Conservation (phyloP, 306 rosid genomes). For the Bauhinia variegata region DNA sequence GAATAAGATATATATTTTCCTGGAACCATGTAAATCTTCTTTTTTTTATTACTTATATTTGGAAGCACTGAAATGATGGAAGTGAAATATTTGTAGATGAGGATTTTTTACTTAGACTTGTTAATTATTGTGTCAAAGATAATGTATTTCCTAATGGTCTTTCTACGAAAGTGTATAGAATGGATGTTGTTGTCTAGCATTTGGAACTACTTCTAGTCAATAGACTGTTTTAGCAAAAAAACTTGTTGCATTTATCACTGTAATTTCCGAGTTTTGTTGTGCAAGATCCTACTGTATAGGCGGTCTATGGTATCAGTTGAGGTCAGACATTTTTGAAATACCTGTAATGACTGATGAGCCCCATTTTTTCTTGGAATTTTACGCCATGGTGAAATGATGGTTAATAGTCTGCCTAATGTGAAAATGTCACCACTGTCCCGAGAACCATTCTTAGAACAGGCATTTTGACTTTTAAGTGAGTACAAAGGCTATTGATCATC, state of each 20-base stretch:
- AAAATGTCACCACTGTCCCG: not conserved
- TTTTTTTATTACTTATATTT: too few species aligned
- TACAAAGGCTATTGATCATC: not conserved
- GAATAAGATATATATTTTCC: too few species aligned
- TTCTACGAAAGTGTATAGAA: not conserved
- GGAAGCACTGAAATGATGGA: too few species aligned
- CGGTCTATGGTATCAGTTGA: not conserved
- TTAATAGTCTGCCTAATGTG: not conserved
- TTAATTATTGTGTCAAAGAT: not conserved
- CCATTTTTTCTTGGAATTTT: not conserved
- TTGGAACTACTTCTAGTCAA: too few species aligned
- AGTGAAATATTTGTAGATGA: too few species aligned
- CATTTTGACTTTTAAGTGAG: not conserved
- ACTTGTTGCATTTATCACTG: too few species aligned
- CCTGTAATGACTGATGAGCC: not conserved
- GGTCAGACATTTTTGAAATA: not conserved
- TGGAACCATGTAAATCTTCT: too few species aligned
- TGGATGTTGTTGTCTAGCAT: not conserved
- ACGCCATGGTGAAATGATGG: not conserved
- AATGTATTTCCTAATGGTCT: not conserved
- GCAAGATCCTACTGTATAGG: too few species aligned
- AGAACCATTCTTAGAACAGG: not conserved
- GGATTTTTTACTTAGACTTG: too few species aligned
- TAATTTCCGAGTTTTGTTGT: too few species aligned
- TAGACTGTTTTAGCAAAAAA: too few species aligned